Percentiles rank a stretch among this genome's conserved stretches.
Evolutionary conservation across 495 filamentous ascomycete species (phyloP).

Genomic region (Eremomyces bilateralis): DNA sequence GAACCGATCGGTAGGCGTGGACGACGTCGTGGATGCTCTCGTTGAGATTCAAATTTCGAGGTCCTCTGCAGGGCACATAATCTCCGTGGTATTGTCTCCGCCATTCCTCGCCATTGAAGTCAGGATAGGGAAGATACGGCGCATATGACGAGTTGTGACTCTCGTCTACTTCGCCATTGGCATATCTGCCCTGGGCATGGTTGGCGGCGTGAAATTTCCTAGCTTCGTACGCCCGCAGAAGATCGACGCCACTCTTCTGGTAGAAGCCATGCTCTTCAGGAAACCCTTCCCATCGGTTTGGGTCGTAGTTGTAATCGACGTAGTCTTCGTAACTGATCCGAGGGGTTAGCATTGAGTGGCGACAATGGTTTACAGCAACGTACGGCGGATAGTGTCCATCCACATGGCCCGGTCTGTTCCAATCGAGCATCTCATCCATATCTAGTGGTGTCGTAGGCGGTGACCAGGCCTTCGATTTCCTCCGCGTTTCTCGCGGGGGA

Average conservation of each 20-base stretch:
- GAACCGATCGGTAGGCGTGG: constrained; percentile 22
- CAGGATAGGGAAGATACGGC: constrained; percentile 29
- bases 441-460: background rate
- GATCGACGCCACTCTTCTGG: constrained; percentile 7
- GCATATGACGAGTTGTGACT: too few relatives aligned
- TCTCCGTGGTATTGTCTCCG: constrained; percentile 21
- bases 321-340: constrained; percentile 19
- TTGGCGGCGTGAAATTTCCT: background rate
- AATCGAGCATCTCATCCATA: background rate
- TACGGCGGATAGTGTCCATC: background rate
- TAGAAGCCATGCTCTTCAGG: constrained; percentile 7
- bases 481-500: background rate
- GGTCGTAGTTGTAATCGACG: constrained; percentile 16
- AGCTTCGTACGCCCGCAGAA: constrained; percentile 4
- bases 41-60: constrained; percentile 24
- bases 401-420: background rate
- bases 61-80: constrained; percentile 26
- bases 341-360: constrained; percentile 7
- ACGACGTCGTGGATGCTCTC: constrained; percentile 25
- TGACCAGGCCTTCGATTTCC: background rate
- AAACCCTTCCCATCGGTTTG: constrained; percentile 20
- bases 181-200: too few relatives aligned
- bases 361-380: background rate
- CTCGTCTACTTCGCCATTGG: too few relatives aligned
- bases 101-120: constrained; percentile 27